Evolutionary conservation across 2,329 filamentous ascomycete genomes (phyloP), one percentile per base, ranked within the genome.

Genomic region (Pyrenophora graminea): DNA sequence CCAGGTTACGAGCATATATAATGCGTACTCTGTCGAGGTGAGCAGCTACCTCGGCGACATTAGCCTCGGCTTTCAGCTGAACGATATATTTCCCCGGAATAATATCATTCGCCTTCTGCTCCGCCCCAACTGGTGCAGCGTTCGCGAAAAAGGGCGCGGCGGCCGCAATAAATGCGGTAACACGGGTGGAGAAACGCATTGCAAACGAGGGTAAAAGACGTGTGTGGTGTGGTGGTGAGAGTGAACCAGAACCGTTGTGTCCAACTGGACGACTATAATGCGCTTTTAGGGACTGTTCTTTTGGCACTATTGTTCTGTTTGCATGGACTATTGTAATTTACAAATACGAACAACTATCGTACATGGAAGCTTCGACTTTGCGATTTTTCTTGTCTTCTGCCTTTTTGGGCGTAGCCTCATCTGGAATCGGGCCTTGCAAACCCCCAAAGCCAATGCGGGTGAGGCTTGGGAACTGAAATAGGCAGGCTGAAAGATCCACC

Each of bases 31-130:
- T 63, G 32, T 59, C 51, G 40, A 63, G 61, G 38, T 70, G 67
- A 6, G 61, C 53, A 7, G 56, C 59, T 15, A 70, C 56, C 0
- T 62, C 60, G 1, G 63, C 58, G 38, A 64, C 43, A 39, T 69
- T 60, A 3, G 59, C 59, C 9, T 66, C 67, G 12, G 72, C 67
- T 64, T 73, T 76, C 47, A 79, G 43, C 56, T 72, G 74, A 49
- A 78, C 67, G 47, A 78, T 76, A 62, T 75, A 79, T 66, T 76
- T 76, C 54, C 70, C 71, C 12, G 70, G 68, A 39, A 77, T 64
- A 17, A 62, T 27, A 12, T 56, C 52, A 31, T 53, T 41, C 2
- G 48, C 25, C 3, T 45, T 25, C 3, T 45, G 32, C 19, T 51
- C 45, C 8, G 50, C 9, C 7, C 34, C 30, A 5, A 66, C 37